Percentiles rank a stretch among this genome's conserved stretches.
phyloP scores from a whole-genome alignment of 345 rosid genomes.

The Linum trigynum region DNA sequence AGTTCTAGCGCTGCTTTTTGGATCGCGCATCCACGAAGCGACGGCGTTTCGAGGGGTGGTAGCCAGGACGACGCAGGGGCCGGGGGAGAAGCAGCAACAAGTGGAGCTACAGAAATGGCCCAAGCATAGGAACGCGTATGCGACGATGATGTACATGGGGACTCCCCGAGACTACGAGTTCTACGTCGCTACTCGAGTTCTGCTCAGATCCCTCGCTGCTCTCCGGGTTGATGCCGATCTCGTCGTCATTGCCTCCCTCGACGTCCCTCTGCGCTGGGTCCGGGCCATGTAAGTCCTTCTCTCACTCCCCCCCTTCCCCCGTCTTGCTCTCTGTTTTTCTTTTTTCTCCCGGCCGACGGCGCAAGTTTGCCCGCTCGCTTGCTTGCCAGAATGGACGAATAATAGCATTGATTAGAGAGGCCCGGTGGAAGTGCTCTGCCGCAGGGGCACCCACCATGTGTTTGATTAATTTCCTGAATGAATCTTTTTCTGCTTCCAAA shows the following conservation, averaged over 20 bases:
- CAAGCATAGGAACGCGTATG: constrained; percentile 70
- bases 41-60: constrained; percentile 15
- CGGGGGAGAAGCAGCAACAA: not conserved
- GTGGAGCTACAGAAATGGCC: not conserved
- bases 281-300: constrained; percentile 49
- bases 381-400: not conserved
- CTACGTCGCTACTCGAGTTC: constrained; percentile 82
- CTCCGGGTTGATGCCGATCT: constrained; percentile 79
- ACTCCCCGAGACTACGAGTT: constrained; percentile 98
- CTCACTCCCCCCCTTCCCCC: not conserved
- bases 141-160: constrained; percentile 99
- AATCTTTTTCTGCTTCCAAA: not conserved
- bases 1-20: constrained; percentile 5
- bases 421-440: too few species aligned
- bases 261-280: constrained; percentile 84
- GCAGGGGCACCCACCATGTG: not conserved
- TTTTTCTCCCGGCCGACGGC: not conserved
- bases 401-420: not conserved
- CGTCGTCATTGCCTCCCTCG: constrained; percentile 87
- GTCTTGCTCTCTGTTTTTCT: not conserved
- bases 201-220: constrained; percentile 65
- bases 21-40: not conserved
- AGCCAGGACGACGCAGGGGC: not conserved
- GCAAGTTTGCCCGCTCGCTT: not conserved
- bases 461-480: not conserved